phyloP scores from a whole-genome alignment of 1,139 yeast genomes.

The Saccharomycopsis crataegensis region DNA sequence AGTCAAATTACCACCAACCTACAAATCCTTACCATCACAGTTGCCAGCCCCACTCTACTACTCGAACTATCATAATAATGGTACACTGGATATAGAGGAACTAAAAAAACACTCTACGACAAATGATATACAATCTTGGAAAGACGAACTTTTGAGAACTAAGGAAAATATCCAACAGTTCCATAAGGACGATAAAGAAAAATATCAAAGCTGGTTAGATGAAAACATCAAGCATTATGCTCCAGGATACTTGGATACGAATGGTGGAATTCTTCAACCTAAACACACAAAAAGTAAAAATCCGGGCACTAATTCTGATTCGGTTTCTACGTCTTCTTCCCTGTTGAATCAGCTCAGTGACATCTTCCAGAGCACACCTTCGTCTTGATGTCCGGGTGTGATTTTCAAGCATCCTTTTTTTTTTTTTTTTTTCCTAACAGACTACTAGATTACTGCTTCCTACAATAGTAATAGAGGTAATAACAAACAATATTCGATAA shows the following conservation, averaged over 20 bases:
- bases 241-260: constrained; percentile 36
- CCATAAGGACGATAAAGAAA: constrained; percentile 25
- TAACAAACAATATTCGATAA: neutral
- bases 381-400: no score
- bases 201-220: constrained; percentile 30
- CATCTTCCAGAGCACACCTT: no score
- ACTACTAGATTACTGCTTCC: no score
- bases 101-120: constrained; percentile 23
- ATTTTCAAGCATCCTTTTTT: no score
- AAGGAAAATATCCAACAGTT: constrained; percentile 21
- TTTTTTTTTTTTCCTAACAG: no score
- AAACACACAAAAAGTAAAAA: no score
- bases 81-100: constrained; percentile 27
- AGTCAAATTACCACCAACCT: constrained; percentile 45
- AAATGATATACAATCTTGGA: constrained; percentile 22
- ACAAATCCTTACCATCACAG: constrained; percentile 31
- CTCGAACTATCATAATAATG: constrained; percentile 10
- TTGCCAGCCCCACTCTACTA: constrained; percentile 18
- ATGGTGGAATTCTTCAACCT: constrained; percentile 25
- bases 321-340: no score
- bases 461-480: no score
- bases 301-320: no score
- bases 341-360: no score
- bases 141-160: constrained; percentile 21
- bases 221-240: constrained; percentile 30